Evolutionary conservation across 192 early-diverging fungal genomes (phyloP), one percentile per base, ranked within the genome.

Genomic region (Dissophora globulifera): DNA sequence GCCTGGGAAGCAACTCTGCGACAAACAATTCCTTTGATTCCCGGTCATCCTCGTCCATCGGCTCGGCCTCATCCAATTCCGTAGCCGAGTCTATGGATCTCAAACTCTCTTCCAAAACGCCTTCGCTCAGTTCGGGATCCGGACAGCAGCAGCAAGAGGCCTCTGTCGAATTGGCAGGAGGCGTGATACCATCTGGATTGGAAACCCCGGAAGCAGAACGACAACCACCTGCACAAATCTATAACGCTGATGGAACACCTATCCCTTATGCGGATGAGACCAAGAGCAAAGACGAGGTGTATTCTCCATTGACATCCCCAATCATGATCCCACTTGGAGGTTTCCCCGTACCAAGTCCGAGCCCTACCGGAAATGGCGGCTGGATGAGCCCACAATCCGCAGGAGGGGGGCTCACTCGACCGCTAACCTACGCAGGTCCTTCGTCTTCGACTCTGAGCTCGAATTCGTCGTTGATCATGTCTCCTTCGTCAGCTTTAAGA

Each of bases 261-360:
- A 76, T 76, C 15, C 72, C 72, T 0, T 67, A 50, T 51, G 72
- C 72, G 0, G 72, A 76, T 43, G 72, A 66, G 35, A 57, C 63
- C 19, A 62, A 51, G 45, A 76, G 72, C 50, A 76, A 76, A 32
- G 72, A 69, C 29, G 67, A 76, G 29, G 25, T 67, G 5, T 76
- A 76, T 30, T 62, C 72, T n/a, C 72, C 72, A 0, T 50, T 76
- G 46, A 76, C 72, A 0, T 76, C 72, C 4, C 72, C 72, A 4
- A 76, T 76, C 31, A 56, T 76, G 51, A 76, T 76, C 15, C 72
- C 72, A 1, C 2, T 56, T 17, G 63, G 72, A n/a, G 72, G 72
- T 0, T 76, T 76, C 49, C 58, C 72, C 8, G 57, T 16, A 3
- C 42, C 33, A 19, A 60, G 33, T 17, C 23, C 48, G 19, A 53